Base-by-base conservation (phyloP, 352 stramenopile genomes). In the Phytophthora ramorum region DNA sequence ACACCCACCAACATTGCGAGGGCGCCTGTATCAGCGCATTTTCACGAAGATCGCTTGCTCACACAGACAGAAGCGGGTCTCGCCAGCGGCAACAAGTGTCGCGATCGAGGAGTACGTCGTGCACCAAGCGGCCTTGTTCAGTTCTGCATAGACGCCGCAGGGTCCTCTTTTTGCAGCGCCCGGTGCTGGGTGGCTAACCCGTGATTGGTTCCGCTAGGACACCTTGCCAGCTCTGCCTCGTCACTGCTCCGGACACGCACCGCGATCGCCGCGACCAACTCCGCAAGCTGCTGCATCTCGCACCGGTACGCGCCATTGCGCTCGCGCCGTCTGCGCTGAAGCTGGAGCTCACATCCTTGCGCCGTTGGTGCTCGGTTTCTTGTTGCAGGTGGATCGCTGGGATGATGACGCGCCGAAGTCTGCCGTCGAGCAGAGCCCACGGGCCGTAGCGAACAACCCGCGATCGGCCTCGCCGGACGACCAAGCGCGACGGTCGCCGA, bases 211-310 rank as follows among this genome's bases (percentile, higher is more conserved):
- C 45, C 40, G 14, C 12, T 57, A 78, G 54, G 22, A 26, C 22
- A 6, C n/a, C 61, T 54, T 50, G 62, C 66, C 70, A 75, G 53
- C 55, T 63, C 70, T 52, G 52, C 61, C 46, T 69, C 48, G 66
- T 70, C 66, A 73, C 58, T 40, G n/a, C 34, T n/a, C 52, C 45
- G 26, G 46, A 82, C 63, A 78, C 63, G 40, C 75, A 84, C 47
- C 73, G 71, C 41, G 57, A 51, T 26, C 76, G 73, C 5, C 73
- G 76, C 14, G 70, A 84, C 30, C 58, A 75, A 32, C 53, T 84
- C 45, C 73, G 76, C 41, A 64, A 50, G 19, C 30, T 67, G 44
- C 38, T 75, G 38, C 46, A 13, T 10, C 56, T 64, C 37, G 49
- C 26, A 46, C 17, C 43, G 40, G 57, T 50, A 64, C 51, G 32